Base-by-base conservation (phyloP, 768 basidiomycete genomes). In the Asterophora parasitica region DNA sequence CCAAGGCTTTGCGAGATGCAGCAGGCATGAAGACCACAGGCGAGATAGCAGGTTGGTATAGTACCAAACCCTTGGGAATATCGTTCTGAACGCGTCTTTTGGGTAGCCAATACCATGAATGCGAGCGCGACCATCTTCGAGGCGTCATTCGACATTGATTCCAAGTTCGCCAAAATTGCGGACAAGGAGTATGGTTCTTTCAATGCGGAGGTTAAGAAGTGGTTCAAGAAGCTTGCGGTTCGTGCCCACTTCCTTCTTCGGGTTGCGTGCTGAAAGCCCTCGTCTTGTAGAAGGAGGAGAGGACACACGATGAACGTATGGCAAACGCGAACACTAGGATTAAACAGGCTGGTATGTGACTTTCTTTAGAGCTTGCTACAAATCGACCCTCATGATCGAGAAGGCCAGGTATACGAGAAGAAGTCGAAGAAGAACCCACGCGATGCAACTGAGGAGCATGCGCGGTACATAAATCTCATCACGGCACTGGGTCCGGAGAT, bases 141-240 rank as follows among this genome's bases (percentile, higher is more conserved):
- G 42, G 69, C 75, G 12, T 66, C 88, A 38, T 75, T 78, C 2
- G 87, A 90, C 23, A 75, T 89, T 43, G 83, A 89, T 57, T 49
- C 68, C 54, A 91, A 86, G 68, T 89, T 88, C 63, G 77, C 79
- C 34, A 90, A 85, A 67, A 60, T 85, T 51, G 77, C 77, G 10
- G 84, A 87, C 55, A 88, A 80, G 65, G 88, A 91, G 53, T 87
- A 81, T 50, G 80, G 82, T 51, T 58, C 48, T 16, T 68, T 88
- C 42, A 81, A 78, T 53, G 63, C 69, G 26, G 88, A 89, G 53
- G 80, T 88, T 34, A 85, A 82, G 72, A 91, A 86, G 58, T 90
- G 88, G 87, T 83, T 90, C 73, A 89, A 86, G 78, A 88, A 83
- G 63, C 74, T 90, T 30, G 75, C 81, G 41, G 88, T 90, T 57